Percentiles rank a stretch among this genome's conserved stretches.
These are phyloP conservation scores for Urostyla sp. DNA, from an alignment of 73 alveolate genomes.

Conservation along the genomic window DNA sequence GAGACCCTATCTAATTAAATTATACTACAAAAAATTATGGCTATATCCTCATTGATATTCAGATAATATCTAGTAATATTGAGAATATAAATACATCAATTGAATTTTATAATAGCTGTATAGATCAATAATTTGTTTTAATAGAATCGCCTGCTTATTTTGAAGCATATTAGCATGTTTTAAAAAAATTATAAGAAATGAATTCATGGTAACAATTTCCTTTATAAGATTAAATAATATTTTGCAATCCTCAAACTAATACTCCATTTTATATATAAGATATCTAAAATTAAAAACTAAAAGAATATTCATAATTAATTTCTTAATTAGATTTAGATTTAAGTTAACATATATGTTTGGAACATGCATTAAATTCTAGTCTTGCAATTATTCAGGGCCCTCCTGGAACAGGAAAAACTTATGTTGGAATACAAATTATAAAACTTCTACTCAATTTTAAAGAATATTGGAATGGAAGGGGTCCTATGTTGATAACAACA, in stretches of 20 bases:
- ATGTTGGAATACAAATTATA: slow-evolving; percentile 72
- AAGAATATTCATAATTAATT: background rate
- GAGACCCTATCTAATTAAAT: background rate
- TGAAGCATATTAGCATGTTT: slow-evolving; percentile 20
- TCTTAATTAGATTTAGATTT: slow-evolving; percentile 52
- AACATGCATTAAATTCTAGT: slow-evolving; percentile 66
- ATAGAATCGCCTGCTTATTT: slow-evolving; percentile 45
- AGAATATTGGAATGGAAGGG: slow-evolving; percentile 31
- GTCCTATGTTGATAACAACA: slow-evolving; percentile 84
- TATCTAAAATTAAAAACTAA: background rate
- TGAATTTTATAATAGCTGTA: background rate
- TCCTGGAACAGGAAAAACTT: slow-evolving; percentile 94
- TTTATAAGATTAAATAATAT: background rate
- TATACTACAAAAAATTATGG: background rate
- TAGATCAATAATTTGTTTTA: background rate
- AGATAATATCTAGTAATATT: background rate
- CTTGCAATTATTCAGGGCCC: slow-evolving; percentile 93
- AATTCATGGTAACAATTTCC: slow-evolving; percentile 3
- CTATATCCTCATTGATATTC: background rate
- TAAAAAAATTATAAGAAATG: slow-evolving; percentile 28
- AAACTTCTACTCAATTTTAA: background rate
- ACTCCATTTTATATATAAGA: background rate
- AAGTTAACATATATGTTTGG: slow-evolving; percentile 73
- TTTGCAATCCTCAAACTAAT: background rate
- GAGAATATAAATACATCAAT: background rate